Conservation (phyloP, 2,329 filamentous ascomycete species). For the Didymella keratinophila region DNA sequence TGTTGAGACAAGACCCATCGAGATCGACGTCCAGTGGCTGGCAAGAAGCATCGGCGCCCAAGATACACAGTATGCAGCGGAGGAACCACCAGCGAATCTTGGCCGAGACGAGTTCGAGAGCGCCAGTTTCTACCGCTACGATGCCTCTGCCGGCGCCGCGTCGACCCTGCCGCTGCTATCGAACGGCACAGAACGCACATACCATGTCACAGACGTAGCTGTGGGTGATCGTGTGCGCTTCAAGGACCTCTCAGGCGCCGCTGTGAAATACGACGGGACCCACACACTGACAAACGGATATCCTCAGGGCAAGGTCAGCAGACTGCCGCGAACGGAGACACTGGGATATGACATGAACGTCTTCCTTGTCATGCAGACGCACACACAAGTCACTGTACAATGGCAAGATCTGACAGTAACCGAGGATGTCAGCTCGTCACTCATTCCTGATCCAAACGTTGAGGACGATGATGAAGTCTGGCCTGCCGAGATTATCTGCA, state of each 20-base stretch:
- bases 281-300: constrained; percentile 36
- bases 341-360: constrained; percentile 67
- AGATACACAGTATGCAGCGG: constrained; percentile 26
- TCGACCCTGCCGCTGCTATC: constrained; percentile 32
- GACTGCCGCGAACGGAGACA: constrained; percentile 57
- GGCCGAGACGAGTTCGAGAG: constrained; percentile 54
- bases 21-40: constrained; percentile 62
- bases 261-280: constrained; percentile 59
- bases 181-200: constrained; percentile 38
- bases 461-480: constrained; percentile 65
- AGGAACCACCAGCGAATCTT: constrained; percentile 45
- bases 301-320: constrained; percentile 53
- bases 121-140: constrained; percentile 54
- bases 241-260: constrained; percentile 60
- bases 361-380: constrained; percentile 60
- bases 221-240: constrained; percentile 63
- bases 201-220: constrained; percentile 51
- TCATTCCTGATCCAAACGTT: constrained; percentile 60
- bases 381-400: constrained; percentile 61
- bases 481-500: constrained; percentile 64
- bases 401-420: constrained; percentile 67
- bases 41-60: constrained; percentile 52
- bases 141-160: constrained; percentile 43
- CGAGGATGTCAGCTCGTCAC: constrained; percentile 53
- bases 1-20: constrained; percentile 57